phyloP scores from a whole-genome alignment of 1,284 basidiomycete genomes.

The Thelephora terrestris region DNA sequence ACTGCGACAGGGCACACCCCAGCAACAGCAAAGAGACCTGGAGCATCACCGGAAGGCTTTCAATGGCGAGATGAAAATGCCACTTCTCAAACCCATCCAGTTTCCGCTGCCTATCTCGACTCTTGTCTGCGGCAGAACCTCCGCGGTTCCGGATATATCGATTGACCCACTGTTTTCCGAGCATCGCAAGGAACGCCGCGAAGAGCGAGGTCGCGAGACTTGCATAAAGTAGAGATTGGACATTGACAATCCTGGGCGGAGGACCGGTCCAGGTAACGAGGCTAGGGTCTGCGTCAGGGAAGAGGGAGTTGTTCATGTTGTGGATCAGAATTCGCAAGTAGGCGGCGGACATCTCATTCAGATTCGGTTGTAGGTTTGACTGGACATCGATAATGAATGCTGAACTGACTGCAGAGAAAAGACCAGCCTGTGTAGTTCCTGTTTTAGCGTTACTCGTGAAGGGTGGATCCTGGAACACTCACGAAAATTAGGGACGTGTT shows the following conservation, averaged over 20 bases:
- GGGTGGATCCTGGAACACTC: too few species aligned
- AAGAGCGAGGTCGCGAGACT: background rate
- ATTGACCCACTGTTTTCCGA: conserved; percentile 3
- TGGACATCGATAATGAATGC: conserved; percentile 7
- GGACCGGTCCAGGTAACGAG: background rate
- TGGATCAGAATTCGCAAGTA: background rate
- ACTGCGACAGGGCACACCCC: background rate
- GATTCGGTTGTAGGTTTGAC: conserved; percentile 5
- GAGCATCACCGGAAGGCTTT: conserved; percentile 1
- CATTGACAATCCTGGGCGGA: background rate
- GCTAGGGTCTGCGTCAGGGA: background rate
- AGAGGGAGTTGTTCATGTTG: background rate
- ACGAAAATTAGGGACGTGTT: too few species aligned
- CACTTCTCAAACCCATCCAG: background rate
- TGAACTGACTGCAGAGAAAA: conserved; percentile 7
- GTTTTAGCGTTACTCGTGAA: too few species aligned
- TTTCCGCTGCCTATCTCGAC: conserved; percentile 2
- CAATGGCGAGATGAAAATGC: conserved; percentile 2
- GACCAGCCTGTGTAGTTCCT: background rate
- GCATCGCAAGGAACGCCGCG: conserved; percentile 1
- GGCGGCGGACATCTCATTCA: background rate
- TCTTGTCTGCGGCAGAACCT: background rate
- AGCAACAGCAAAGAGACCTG: conserved; percentile 3
- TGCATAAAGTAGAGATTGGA: conserved; percentile 1
- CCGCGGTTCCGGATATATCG: background rate